Evolutionary conservation across 2,329 filamentous ascomycete species (phyloP).

Genomic region (Venturia pyrina): DNA sequence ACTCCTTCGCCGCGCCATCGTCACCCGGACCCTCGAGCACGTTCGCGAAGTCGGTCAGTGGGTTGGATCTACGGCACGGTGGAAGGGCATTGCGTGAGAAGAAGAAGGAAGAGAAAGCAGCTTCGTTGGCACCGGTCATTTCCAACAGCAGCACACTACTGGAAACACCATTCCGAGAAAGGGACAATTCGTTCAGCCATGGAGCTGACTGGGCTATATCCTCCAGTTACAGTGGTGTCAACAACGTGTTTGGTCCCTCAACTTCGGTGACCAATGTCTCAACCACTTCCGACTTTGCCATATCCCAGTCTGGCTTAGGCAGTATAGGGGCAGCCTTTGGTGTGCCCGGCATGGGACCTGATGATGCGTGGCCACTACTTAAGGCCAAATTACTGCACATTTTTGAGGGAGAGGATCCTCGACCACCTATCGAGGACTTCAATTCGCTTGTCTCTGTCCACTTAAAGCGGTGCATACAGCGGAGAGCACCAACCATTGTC

Average conservation of each 20-base stretch:
- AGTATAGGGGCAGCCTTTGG: slow-evolving; percentile 38
- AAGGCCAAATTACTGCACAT: slow-evolving; percentile 67
- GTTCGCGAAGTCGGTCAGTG: slow-evolving; percentile 76
- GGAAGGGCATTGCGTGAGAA: slow-evolving; percentile 71
- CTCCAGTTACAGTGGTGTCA: slow-evolving; percentile 17
- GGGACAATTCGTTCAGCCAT: slow-evolving; percentile 30
- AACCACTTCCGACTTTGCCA: slow-evolving; percentile 19
- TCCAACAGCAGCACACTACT: slow-evolving; percentile 18
- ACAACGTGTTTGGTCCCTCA: slow-evolving; percentile 17
- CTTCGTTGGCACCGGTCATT: slow-evolving; percentile 23
- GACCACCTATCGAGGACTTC: slow-evolving; percentile 73
- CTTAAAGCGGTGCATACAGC: slow-evolving; percentile 67
- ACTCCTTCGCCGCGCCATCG: slow-evolving; percentile 66
- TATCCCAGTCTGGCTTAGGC: slow-evolving; percentile 30
- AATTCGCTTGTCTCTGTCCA: slow-evolving; percentile 72
- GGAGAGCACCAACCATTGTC: slow-evolving; percentile 58
- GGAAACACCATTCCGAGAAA: slow-evolving; percentile 22
- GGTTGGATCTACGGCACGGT: slow-evolving; percentile 67
- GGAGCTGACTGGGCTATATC: slow-evolving; percentile 27
- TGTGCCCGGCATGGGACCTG: slow-evolving; percentile 40
- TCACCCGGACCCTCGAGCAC: slow-evolving; percentile 57
- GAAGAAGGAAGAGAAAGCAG: slow-evolving; percentile 42
- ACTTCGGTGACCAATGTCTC: slow-evolving; percentile 8
- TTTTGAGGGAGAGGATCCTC: slow-evolving; percentile 71
- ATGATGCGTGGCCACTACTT: slow-evolving; percentile 75